Evolutionary conservation across 257 asterid genomes (phyloP), one percentile per base, ranked within the genome.

Genomic region (Solanum appendiculatum): DNA sequence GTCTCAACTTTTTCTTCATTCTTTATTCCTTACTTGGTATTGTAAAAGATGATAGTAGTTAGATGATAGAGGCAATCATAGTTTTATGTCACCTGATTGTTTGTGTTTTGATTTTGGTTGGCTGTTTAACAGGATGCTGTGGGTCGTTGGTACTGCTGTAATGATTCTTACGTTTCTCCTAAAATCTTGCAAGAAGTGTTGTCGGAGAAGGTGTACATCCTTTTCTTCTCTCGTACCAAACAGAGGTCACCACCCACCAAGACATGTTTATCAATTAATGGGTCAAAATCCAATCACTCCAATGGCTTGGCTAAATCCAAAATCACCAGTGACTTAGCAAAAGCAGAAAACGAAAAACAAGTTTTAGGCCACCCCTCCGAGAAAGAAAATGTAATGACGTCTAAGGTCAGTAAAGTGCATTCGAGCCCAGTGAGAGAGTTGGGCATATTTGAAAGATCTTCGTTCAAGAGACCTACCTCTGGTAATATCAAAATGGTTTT

Each of bases 131-230:
- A 97, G 99, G 98, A 97, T 93, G 96, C 98, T 20, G 83, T 90
- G 86, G 98, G 96, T 85, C 94, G 94, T 87, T 97, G 99, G 99
- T 96, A 92, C 91, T 92, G 99, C 95, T 97, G 99, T 93, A 94
- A 97, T 81, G 99, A 97, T 89, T 91, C 99, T 46, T 93, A 86
- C 87, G 99, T 96, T 82, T 91, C 97, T 9, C 92, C 88, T 82
- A 92, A 99, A 78, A 91, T 92, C 86, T 86, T 95, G 91, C 93
- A 95, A 88, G 98, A 97, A 90, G 99, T 95, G 90, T 90, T 97
- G 90, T 94, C 99, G 21, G 99, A 96, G 90, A 97, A 94, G 91
- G 99, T 89, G 88, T 96, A 97, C 89, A 92, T 97, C 68, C 99
- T 97, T 85, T 97, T 96, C 94, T 96, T 92, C 88, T 91, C 97